Evolutionary conservation across 129 eudicot species (phyloP).

Genomic region (Logfia minima): DNA sequence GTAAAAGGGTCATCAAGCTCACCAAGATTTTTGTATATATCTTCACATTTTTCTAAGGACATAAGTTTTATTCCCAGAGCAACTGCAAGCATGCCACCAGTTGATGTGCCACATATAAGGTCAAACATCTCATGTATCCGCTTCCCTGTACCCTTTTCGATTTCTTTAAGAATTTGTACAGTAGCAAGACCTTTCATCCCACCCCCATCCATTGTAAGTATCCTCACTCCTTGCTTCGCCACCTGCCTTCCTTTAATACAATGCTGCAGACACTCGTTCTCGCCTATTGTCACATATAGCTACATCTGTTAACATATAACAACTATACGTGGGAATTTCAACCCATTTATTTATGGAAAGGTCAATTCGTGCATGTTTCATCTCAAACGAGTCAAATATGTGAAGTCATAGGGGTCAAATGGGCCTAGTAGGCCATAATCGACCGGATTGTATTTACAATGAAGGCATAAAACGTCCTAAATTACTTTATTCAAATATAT

Average conservation of each 20-base stretch:
- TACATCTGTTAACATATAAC: not conserved
- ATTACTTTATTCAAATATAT: not conserved
- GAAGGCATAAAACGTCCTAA: not conserved
- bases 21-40: slow-evolving; percentile 93
- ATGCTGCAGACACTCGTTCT: slow-evolving; percentile 81
- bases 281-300: slow-evolving; percentile 50
- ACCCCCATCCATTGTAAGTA: slow-evolving; percentile 97
- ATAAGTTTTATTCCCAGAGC: slow-evolving; percentile 87
- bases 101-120: slow-evolving; percentile 98
- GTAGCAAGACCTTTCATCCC: slow-evolving; percentile 99
- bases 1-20: slow-evolving; percentile 20
- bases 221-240: slow-evolving; percentile 81
- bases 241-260: slow-evolving; percentile 75
- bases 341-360: not conserved
- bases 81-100: slow-evolving; percentile 99
- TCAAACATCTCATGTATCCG: slow-evolving; percentile 93
- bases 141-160: slow-evolving; percentile 88
- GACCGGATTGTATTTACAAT: not conserved
- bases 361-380: not conserved
- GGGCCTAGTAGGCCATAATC: not conserved
- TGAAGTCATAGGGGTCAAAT: not conserved
- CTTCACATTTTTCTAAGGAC: slow-evolving; percentile 91
- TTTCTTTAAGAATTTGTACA: slow-evolving; percentile 83
- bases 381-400: not conserved
- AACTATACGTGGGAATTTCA: not conserved